These are phyloP conservation scores for Tetrapyrgos nigripes DNA, from an alignment of 1,284 basidiomycete species.

Conservation along the genomic window DNA sequence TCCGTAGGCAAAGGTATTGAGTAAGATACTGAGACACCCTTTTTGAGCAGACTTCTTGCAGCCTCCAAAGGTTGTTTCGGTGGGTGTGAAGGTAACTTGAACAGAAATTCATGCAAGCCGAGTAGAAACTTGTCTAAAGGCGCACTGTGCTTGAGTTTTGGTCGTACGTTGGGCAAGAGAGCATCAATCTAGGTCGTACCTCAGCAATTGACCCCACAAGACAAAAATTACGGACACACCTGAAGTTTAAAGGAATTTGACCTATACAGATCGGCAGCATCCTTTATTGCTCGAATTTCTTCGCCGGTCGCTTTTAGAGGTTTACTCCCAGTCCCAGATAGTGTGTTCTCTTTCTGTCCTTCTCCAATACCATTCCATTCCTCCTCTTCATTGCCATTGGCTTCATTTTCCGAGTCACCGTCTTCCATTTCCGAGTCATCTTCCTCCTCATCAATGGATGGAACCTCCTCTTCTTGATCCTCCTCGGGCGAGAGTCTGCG, in stretches of 20 bases:
- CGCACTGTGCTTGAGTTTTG: slow-evolving; percentile 61
- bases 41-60: slow-evolving; percentile 56
- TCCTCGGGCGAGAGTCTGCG: slow-evolving; percentile 28
- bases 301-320: slow-evolving; percentile 57
- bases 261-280: slow-evolving; percentile 80
- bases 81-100: slow-evolving; percentile 58
- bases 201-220: not conserved
- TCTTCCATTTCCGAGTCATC: slow-evolving; percentile 11
- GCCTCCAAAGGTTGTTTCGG: slow-evolving; percentile 74
- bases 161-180: slow-evolving; percentile 79
- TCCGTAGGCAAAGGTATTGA: slow-evolving; percentile 67
- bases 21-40: slow-evolving; percentile 67
- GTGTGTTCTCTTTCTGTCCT: slow-evolving; percentile 2
- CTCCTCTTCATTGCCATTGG: slow-evolving; percentile 28
- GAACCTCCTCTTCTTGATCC: slow-evolving; percentile 9
- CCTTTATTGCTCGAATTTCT: slow-evolving; percentile 79
- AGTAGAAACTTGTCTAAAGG: slow-evolving; percentile 71
- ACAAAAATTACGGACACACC: slow-evolving; percentile 45
- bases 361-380: slow-evolving; percentile 30
- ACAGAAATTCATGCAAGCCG: slow-evolving; percentile 64
- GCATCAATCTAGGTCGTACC: slow-evolving; percentile 70
- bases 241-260: slow-evolving; percentile 89
- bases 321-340: slow-evolving; percentile 21
- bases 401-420: slow-evolving; percentile 18
- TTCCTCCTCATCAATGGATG: not conserved